Evolutionary conservation across 164 flowering plant species (phyloP).

Genomic region (Taxillus chinensis): DNA sequence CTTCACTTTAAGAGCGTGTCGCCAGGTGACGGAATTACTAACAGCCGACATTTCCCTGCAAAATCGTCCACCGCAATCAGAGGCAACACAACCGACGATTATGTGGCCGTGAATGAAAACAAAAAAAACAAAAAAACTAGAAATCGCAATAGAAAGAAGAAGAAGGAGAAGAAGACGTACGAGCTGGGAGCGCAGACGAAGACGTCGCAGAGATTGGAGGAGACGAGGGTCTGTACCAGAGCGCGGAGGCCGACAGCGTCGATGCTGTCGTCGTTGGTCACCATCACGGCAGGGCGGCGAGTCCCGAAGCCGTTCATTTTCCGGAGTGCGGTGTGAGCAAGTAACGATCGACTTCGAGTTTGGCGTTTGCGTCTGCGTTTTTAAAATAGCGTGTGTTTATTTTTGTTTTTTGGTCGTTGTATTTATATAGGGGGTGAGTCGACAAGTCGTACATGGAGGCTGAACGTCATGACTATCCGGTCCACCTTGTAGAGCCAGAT

Average conservation of each 20-base stretch:
- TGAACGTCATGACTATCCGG: too few relatives aligned
- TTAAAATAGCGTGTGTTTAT: too few relatives aligned
- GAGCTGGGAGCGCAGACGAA: conserved; percentile 84
- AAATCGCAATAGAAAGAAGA: neutral
- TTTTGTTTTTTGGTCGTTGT: too few relatives aligned
- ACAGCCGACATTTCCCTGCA: conserved; percentile 82
- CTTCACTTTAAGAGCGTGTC: conserved; percentile 39
- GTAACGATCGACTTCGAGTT: too few relatives aligned
- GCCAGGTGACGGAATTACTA: conserved; percentile 78
- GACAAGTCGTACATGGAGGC: too few relatives aligned
- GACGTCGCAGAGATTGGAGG: conserved; percentile 51
- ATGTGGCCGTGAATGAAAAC: neutral
- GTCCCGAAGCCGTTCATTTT: conserved; percentile 15
- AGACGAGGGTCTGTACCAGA: conserved; percentile 53
- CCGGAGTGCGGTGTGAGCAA: neutral
- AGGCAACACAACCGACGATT: too few relatives aligned
- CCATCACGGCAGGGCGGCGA: conserved; percentile 41
- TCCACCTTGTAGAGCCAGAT: too few relatives aligned
- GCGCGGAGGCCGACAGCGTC: conserved; percentile 75
- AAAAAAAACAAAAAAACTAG: neutral
- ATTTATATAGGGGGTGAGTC: too few relatives aligned
- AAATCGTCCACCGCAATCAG: neutral
- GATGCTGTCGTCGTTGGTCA: conserved; percentile 93
- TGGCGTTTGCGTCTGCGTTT: too few relatives aligned
- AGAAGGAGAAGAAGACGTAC: conserved; percentile 20